Evolutionary conservation across 75 land plant genomes (phyloP).

Genomic region (Picea glauca): DNA sequence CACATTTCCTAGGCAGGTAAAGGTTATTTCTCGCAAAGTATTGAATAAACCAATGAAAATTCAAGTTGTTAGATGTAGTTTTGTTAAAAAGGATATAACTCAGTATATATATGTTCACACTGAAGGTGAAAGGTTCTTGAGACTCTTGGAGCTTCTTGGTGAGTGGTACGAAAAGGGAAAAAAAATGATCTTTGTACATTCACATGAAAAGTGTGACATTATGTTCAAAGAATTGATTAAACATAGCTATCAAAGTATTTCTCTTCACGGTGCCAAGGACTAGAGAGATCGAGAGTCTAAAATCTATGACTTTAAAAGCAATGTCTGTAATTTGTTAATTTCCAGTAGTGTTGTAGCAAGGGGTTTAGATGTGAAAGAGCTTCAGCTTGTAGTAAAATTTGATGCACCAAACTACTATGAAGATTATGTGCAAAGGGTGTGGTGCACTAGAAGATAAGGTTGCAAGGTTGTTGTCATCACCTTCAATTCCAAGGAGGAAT

Average conservation of each 20-base stretch:
- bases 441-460: too few relatives aligned
- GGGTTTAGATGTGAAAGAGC: slow-evolving; percentile 70
- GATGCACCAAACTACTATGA: too few relatives aligned
- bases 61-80: slow-evolving; percentile 89
- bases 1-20: slow-evolving; percentile 92
- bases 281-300: slow-evolving; percentile 96
- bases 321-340: too few relatives aligned
- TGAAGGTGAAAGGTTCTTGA: slow-evolving; percentile 72
- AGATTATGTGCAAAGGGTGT: too few relatives aligned
- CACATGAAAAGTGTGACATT: too few relatives aligned
- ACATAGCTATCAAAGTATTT: slow-evolving; percentile 87
- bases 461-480: too few relatives aligned
- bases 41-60: slow-evolving; percentile 70
- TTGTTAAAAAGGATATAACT: slow-evolving; percentile 91
- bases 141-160: slow-evolving; percentile 84
- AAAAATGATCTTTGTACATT: slow-evolving; percentile 36
- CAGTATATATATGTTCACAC: slow-evolving; percentile 84
- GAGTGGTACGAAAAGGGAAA: slow-evolving; percentile 98
- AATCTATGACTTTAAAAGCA: slow-evolving; percentile 70
- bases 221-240: slow-evolving; percentile 2
- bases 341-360: too few relatives aligned
- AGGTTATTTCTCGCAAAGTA: slow-evolving; percentile 47
- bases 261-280: slow-evolving; percentile 80
- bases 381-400: slow-evolving; percentile 79
- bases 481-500: too few relatives aligned